These are phyloP conservation scores for Populus tremula DNA, from an alignment of 345 rosid species.

Conservation along the genomic window DNA sequence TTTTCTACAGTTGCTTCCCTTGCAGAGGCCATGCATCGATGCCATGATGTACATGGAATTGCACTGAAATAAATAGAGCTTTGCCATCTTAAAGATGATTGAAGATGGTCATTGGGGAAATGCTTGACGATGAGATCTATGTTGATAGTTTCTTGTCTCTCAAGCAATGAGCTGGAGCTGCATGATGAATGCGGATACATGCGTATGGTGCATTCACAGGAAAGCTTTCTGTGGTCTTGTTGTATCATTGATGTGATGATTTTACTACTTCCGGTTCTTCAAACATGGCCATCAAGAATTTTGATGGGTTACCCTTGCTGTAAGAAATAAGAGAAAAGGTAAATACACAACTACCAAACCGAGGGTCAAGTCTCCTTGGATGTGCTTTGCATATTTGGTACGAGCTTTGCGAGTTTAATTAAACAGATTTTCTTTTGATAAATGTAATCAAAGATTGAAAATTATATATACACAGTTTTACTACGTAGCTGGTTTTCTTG, in stretches of 20 bases:
- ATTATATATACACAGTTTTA: neutral
- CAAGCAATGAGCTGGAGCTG: neutral
- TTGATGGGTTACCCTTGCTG: neutral
- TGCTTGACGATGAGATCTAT: neutral
- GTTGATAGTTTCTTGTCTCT: neutral
- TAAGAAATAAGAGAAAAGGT: neutral
- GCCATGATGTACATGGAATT: neutral
- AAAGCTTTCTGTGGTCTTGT: neutral
- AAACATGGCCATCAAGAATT: neutral
- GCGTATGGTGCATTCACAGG: neutral
- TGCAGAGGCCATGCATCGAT: constrained; percentile 11
- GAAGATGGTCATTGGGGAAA: neutral
- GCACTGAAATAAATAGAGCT: too few species aligned
- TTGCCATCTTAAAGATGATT: neutral
- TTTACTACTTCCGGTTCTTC: neutral
- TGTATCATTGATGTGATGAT: neutral
- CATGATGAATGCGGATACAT: neutral
- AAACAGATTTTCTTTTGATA: neutral
- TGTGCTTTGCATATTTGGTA: neutral
- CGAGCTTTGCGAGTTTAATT: neutral
- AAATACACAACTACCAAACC: neutral
- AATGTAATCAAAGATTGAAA: neutral
- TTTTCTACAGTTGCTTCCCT: constrained; percentile 24
- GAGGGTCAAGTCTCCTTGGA: neutral
- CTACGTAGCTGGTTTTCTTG: neutral